These are phyloP conservation scores for Bolboschoenus planiculmis DNA, from an alignment of 176 grass and related monocot genomes.

Conservation along the genomic window DNA sequence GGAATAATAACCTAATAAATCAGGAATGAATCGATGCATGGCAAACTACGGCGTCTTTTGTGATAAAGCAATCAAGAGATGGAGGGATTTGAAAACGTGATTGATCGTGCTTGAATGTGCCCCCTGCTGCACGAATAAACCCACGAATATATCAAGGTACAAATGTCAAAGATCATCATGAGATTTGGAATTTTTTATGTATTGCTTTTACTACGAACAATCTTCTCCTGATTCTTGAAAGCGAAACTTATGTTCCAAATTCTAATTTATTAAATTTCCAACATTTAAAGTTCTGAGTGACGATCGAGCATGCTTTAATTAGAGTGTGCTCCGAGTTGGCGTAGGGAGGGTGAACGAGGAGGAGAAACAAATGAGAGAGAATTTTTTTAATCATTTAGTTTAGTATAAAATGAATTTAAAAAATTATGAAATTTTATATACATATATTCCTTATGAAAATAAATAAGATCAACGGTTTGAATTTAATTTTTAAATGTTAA, in stretches of 20 bases:
- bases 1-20: background rate
- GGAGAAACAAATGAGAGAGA: too few species aligned
- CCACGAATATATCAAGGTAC: constrained; percentile 6
- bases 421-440: too few species aligned
- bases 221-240: constrained; percentile 24
- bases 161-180: constrained; percentile 23
- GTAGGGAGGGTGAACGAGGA: too few species aligned
- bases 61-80: background rate
- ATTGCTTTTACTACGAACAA: constrained; percentile 16
- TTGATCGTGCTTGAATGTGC: background rate
- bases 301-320: background rate
- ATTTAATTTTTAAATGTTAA: too few species aligned
- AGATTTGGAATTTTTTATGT: constrained; percentile 14
- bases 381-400: too few species aligned
- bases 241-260: background rate
- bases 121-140: background rate
- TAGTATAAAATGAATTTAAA: too few species aligned
- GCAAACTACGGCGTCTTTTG: constrained; percentile 2
- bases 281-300: background rate
- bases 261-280: background rate
- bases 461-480: too few species aligned
- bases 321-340: too few species aligned
- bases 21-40: background rate
- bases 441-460: too few species aligned
- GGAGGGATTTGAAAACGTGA: constrained; percentile 11